These are phyloP conservation scores for Arachnomyces sp. DNA, from an alignment of 2,329 filamentous ascomycete species.

Conservation along the genomic window DNA sequence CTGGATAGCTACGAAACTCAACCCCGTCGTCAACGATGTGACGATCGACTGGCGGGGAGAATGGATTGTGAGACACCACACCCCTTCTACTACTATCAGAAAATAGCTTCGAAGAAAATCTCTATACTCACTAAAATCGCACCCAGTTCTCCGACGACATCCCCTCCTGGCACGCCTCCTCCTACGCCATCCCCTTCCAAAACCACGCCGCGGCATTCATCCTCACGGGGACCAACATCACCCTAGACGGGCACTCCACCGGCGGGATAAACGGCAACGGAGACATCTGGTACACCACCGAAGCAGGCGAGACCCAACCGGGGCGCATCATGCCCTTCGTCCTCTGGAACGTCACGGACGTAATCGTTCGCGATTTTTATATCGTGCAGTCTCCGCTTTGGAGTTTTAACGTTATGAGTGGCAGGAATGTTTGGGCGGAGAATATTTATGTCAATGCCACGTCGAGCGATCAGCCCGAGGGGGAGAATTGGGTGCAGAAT, in stretches of 20 bases:
- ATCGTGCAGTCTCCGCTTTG: conserved; percentile 46
- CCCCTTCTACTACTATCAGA: not conserved
- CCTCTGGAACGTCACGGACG: conserved; percentile 50
- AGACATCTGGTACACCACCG: conserved; percentile 46
- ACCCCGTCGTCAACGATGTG: conserved; percentile 43
- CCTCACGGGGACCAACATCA: conserved; percentile 42
- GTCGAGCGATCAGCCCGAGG: conserved; percentile 41
- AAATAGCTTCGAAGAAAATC: conserved; percentile 1
- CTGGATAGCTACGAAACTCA: conserved; percentile 43
- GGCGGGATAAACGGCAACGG: conserved; percentile 50
- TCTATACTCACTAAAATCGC: too few relatives aligned
- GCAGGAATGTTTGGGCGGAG: conserved; percentile 44
- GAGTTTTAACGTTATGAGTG: conserved; percentile 51
- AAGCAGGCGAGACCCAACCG: conserved; percentile 38
- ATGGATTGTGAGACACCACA: conserved; percentile 39
- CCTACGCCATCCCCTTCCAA: conserved; percentile 47
- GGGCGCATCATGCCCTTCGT: conserved; percentile 52
- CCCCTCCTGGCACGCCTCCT: conserved; percentile 48
- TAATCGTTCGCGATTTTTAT: conserved; percentile 45
- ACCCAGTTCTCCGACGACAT: conserved; percentile 42
- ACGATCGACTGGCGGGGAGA: conserved; percentile 45
- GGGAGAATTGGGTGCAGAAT: conserved; percentile 50
- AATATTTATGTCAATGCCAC: conserved; percentile 47
- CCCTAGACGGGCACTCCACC: conserved; percentile 44
- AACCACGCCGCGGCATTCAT: conserved; percentile 49